Percentiles rank a stretch among this genome's conserved stretches.
phyloP scores from a whole-genome alignment of 106 monocot genomes.

The Acanthochlamys bracteata region DNA sequence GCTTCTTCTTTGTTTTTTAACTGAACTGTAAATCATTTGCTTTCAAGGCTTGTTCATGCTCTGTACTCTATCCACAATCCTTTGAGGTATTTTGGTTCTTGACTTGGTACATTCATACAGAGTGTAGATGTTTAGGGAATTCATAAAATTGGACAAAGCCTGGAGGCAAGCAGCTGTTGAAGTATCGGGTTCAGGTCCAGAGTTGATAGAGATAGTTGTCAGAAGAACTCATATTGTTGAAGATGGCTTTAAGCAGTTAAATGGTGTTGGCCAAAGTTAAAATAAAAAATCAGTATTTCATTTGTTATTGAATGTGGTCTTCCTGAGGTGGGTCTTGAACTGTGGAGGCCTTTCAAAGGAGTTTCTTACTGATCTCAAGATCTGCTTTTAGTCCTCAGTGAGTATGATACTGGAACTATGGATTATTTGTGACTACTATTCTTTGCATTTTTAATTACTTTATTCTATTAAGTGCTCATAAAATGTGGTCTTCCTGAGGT shows the following conservation, averaged over 20 bases:
- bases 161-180: constrained; percentile 56
- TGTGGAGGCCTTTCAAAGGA: constrained; percentile 96
- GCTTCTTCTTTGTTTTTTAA: too few species aligned
- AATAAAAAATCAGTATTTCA: constrained; percentile 72
- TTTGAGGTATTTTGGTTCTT: too few species aligned
- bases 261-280: constrained; percentile 60
- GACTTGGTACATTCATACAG: constrained; percentile 18
- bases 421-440: too few species aligned
- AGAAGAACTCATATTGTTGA: constrained; percentile 80
- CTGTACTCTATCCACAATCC: too few species aligned
- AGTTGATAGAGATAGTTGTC: constrained; percentile 59
- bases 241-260: constrained; percentile 82
- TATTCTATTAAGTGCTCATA: too few species aligned
- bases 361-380: constrained; percentile 83
- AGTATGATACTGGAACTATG: constrained; percentile 14
- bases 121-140: constrained; percentile 89
- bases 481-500: too few species aligned
- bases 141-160: constrained; percentile 71
- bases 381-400: constrained; percentile 79
- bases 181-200: constrained; percentile 41
- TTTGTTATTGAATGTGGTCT: constrained; percentile 85
- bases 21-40: too few species aligned
- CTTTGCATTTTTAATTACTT: too few species aligned
- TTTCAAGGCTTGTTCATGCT: too few species aligned
- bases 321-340: constrained; percentile 89